These are phyloP conservation scores for Sclerotinia spermophila DNA, from an alignment of 2,329 filamentous ascomycete genomes.

Conservation along the genomic window DNA sequence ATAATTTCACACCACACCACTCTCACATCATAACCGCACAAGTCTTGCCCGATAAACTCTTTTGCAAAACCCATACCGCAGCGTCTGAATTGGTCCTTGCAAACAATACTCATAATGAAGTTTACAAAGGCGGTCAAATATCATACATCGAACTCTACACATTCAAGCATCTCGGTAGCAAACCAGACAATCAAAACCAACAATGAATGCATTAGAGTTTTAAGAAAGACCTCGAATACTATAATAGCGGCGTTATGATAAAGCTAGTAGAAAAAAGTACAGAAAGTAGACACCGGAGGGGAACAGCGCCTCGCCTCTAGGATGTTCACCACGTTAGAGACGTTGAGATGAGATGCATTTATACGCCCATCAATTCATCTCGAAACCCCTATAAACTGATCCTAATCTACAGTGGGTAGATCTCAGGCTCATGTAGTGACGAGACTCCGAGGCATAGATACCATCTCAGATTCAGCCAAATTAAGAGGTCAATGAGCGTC, in stretches of 20 bases:
- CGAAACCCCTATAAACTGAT: neutral
- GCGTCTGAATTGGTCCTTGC: neutral
- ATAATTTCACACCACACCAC: neutral
- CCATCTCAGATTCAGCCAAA: neutral
- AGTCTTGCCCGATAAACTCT: rapidly evolving
- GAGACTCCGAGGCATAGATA: too few species aligned
- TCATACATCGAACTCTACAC: neutral
- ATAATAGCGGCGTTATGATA: neutral
- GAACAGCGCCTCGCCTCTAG: neutral
- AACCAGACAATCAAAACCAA: neutral
- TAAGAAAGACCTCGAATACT: neutral
- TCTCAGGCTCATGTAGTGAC: neutral
- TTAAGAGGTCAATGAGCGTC: too few species aligned
- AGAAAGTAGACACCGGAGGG: neutral
- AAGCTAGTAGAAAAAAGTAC: neutral
- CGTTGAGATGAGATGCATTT: neutral
- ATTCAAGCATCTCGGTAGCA: neutral
- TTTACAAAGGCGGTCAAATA: neutral
- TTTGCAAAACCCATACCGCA: neutral
- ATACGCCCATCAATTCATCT: neutral
- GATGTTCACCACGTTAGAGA: too few species aligned
- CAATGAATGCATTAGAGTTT: neutral
- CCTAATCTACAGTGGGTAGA: neutral
- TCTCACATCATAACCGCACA: neutral
- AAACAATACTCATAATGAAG: neutral